These are phyloP conservation scores for Berkeleyomyces basicola DNA, from an alignment of 2,329 filamentous ascomycete species.

Conservation along the genomic window DNA sequence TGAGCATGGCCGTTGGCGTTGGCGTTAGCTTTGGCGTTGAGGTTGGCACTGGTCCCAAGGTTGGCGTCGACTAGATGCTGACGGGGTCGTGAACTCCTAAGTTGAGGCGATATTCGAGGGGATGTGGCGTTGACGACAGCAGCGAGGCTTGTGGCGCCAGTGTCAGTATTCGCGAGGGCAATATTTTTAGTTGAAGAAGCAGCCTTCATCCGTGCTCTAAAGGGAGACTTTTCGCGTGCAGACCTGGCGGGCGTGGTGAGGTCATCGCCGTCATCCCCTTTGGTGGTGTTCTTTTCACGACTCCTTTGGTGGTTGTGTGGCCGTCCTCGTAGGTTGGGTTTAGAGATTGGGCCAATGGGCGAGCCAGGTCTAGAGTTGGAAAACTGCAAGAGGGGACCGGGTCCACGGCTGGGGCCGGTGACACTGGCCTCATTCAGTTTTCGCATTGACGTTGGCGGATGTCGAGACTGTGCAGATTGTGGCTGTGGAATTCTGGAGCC, in stretches of 20 bases:
- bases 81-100: slow-evolving; percentile 68
- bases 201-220: slow-evolving; percentile 25
- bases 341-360: neutral
- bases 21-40: slow-evolving; percentile 33
- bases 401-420: neutral
- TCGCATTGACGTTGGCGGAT: slow-evolving; percentile 29
- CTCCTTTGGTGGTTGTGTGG: neutral
- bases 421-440: slow-evolving; percentile 20
- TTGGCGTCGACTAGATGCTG: slow-evolving; percentile 59
- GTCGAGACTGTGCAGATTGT: slow-evolving; percentile 9
- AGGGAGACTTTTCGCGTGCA: slow-evolving; percentile 7
- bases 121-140: slow-evolving; percentile 51
- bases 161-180: slow-evolving; percentile 21
- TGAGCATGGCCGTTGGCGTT: neutral
- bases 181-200: slow-evolving; percentile 25
- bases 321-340: neutral
- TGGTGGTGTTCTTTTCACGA: neutral
- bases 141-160: slow-evolving; percentile 41
- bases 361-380: neutral
- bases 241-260: neutral
- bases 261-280: neutral
- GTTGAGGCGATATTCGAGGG: slow-evolving; percentile 58
- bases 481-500: slow-evolving; percentile 4
- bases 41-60: neutral
- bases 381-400: slow-evolving; percentile 2